Base-by-base conservation (phyloP, 495 filamentous ascomycete species). In the Xylaria longipes region DNA sequence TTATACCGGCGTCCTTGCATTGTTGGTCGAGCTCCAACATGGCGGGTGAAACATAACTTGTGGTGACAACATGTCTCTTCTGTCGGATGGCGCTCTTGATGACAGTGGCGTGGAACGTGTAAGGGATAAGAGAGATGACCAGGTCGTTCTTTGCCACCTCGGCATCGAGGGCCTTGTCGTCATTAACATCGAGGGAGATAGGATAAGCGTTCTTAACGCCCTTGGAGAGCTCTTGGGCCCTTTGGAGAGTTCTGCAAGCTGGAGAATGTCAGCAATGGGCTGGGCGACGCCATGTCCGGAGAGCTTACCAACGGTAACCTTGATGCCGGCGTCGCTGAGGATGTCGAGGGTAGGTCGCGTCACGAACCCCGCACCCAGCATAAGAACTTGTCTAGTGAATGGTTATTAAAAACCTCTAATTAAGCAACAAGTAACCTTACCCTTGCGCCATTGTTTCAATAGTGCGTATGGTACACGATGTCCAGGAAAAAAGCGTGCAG, bases 1-100 rank as follows among this genome's bases (percentile, higher is more conserved):
- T 97, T 75, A 99, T 98, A 61, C 94, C 95, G 11, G 97, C 97
- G 57, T 91, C 91, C 87, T 97, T 97, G 79, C 87, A 89, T 72
- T 90, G 87, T 68, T 88, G 84, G 70, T 98, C 94, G 37, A 99
- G 86, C 84, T 93, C 96, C 81, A 90, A 76, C 95, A 99, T 98
- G 35, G 93, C 94, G 0, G 94, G 94, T 2, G 93, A 96, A 60
- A 97, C 91, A 76, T 98, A 98, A 69, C 89, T 92, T n/a, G 96
- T 98, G 50, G 96, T 98, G 64, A 98, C 96, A 65, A 98, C 95
- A 85, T 98, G 84, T 84, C 92, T 97, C 91, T 97, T 98, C 70
- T 90, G 87, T 71, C 91, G 88, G 80, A 98, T 98, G 39, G 94
- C 96, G n/a, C 91, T 89, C 85, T 97, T 95, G 87, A 98, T 97